A percentile compares a stretch with the other conserved stretches of the same genome.
These are phyloP conservation scores for Zasmidium cellare DNA, from an alignment of 2,329 filamentous ascomycete species.

Conservation along the genomic window DNA sequence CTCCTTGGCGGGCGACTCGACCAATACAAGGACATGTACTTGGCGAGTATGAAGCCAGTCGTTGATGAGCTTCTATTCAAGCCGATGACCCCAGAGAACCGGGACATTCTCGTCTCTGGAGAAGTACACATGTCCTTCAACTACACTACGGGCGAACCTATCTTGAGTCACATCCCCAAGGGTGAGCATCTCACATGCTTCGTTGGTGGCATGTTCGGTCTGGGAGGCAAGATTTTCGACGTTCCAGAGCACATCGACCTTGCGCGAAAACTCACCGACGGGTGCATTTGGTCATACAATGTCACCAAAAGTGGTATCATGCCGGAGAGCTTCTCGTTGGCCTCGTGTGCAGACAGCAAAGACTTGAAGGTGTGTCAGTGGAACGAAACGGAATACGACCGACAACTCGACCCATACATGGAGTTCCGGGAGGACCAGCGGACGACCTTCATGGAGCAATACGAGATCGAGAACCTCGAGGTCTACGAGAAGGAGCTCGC, in stretches of 20 bases:
- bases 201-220: conserved; percentile 56
- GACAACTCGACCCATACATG: conserved; percentile 38
- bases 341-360: conserved; percentile 43
- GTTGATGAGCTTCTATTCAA: conserved; percentile 75
- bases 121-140: conserved; percentile 46
- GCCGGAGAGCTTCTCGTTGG: conserved; percentile 50
- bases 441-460: conserved; percentile 17
- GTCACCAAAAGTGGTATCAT: conserved; percentile 53
- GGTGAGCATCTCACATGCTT: conserved; percentile 57
- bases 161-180: conserved; percentile 42
- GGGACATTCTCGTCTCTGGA: conserved; percentile 73
- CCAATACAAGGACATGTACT: conserved; percentile 74
- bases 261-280: conserved; percentile 53
- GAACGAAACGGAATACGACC: conserved; percentile 45
- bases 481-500: conserved; percentile 10
- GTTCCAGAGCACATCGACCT: conserved; percentile 50
- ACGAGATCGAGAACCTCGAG: conserved; percentile 15
- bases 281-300: conserved; percentile 58
- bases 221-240: conserved; percentile 55
- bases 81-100: conserved; percentile 68
- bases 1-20: conserved; percentile 72
- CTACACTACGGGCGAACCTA: conserved; percentile 42
- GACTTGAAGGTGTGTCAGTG: conserved; percentile 40
- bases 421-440: conserved; percentile 24
- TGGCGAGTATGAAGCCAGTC: conserved; percentile 65